Evolutionary conservation across 805 yeast genomes (phyloP).

Genomic region (Hanseniaspora lindneri): DNA sequence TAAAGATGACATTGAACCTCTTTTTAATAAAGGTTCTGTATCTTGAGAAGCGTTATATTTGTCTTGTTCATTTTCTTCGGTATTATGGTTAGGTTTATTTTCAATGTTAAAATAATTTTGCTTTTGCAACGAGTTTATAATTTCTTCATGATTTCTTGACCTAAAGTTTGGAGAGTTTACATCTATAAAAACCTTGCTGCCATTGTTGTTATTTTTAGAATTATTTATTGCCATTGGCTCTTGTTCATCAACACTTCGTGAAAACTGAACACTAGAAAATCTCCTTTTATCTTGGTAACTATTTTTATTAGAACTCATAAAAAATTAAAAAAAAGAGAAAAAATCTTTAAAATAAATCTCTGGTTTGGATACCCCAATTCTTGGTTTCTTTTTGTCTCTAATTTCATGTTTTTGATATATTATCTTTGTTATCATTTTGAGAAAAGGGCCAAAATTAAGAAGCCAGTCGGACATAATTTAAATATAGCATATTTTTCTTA

Average conservation of each 20-base stretch:
- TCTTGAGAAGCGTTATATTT: constrained; percentile 14
- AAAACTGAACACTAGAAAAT: constrained; percentile 19
- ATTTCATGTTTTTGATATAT: no score
- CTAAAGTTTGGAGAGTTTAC: constrained; percentile 27
- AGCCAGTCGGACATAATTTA: no score
- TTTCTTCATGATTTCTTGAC: constrained; percentile 25
- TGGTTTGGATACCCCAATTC: no score
- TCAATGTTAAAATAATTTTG: constrained; percentile 23
- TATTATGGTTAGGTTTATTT: constrained; percentile 4
- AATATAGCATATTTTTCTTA: no score
- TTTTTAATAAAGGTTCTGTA: constrained; percentile 9
- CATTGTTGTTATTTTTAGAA: not conserved
- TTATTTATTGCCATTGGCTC: constrained; percentile 16
- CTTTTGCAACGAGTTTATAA: constrained; percentile 26
- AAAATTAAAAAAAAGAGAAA: no score
- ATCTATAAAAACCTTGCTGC: constrained; percentile 22
- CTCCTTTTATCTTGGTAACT: constrained; percentile 15
- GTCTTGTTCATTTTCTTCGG: constrained; percentile 10
- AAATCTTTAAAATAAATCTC: no score
- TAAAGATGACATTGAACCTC: constrained; percentile 1
- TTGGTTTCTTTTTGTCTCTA: no score
- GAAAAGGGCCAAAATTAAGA: no score
- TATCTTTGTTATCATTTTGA: no score
- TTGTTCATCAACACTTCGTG: constrained; percentile 16
- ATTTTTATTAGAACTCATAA: not conserved